phyloP scores from a whole-genome alignment of 176 grass and related monocot genomes.

The Eragrostis nindensis region DNA sequence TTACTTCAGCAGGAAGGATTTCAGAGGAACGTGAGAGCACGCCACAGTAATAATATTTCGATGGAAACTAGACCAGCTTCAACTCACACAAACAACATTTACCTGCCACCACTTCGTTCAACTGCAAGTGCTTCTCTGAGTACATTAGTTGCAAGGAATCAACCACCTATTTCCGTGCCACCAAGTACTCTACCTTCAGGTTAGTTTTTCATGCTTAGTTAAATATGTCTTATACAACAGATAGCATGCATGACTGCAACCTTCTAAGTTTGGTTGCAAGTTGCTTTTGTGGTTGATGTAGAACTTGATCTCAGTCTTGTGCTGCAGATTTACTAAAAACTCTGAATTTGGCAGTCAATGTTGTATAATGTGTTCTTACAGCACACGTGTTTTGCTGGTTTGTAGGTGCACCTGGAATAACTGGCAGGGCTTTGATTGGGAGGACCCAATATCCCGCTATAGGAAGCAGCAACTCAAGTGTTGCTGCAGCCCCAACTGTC shows the following conservation, averaged over 20 bases:
- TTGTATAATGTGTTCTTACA: not conserved
- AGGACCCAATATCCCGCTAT: constrained; percentile 30
- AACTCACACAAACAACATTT: constrained; percentile 18
- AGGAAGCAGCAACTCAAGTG: constrained; percentile 40
- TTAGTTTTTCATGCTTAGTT: constrained; percentile 30
- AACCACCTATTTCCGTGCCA: constrained; percentile 26
- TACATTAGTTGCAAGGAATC: constrained; percentile 40
- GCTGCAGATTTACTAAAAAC: constrained; percentile 23
- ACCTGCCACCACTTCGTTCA: constrained; percentile 28
- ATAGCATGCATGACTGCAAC: not conserved
- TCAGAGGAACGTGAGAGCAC: constrained; percentile 75
- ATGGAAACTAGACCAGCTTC: constrained; percentile 43
- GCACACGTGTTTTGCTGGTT: constrained; percentile 9
- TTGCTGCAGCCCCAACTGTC: constrained; percentile 41
- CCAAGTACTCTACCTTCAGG: constrained; percentile 48
- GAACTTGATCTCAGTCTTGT: constrained; percentile 13
- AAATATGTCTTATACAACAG: not conserved
- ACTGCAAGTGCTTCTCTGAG: constrained; percentile 29
- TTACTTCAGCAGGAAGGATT: constrained; percentile 42
- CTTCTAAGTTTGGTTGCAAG: not conserved
- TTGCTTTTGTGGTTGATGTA: constrained; percentile 5
- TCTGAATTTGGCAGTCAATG: constrained; percentile 7
- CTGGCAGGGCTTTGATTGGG: not conserved
- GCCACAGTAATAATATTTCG: constrained; percentile 36
- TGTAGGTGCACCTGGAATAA: constrained; percentile 29